phyloP scores from a whole-genome alignment of 1,284 basidiomycete genomes.

The Microbotryomycetes sp. region DNA sequence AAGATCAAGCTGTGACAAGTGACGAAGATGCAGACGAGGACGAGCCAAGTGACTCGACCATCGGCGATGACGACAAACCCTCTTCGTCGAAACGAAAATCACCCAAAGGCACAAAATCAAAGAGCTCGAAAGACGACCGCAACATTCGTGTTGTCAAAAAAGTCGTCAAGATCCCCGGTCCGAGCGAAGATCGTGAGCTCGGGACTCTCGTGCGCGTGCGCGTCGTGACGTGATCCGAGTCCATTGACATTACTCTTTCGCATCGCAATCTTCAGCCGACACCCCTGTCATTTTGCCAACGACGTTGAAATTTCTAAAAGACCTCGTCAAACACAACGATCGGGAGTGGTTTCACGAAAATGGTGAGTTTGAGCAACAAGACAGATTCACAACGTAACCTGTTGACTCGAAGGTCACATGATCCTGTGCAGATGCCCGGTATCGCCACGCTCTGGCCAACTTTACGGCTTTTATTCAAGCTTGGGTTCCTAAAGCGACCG shows the following conservation, averaged over 20 bases:
- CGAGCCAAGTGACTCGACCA: background rate
- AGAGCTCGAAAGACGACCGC: slow-evolving; percentile 20
- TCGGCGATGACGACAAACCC: slow-evolving; percentile 9
- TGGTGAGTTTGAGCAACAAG: slow-evolving; percentile 7
- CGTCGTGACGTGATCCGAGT: background rate
- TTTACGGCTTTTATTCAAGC: slow-evolving; percentile 39
- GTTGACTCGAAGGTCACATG: no score
- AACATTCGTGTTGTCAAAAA: slow-evolving; percentile 20
- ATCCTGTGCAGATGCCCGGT: slow-evolving; percentile 25
- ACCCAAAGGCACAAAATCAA: slow-evolving; percentile 15
- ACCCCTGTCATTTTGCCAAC: slow-evolving; percentile 34
- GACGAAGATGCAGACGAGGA: slow-evolving; percentile 11
- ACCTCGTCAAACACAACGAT: slow-evolving; percentile 38
- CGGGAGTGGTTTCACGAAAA: slow-evolving; percentile 37
- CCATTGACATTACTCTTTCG: background rate
- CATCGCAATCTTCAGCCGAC: slow-evolving; percentile 9
- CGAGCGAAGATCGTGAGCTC: slow-evolving; percentile 22
- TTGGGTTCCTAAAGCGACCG: slow-evolving; percentile 36
- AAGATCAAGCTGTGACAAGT: background rate
- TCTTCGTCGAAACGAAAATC: slow-evolving; percentile 4
- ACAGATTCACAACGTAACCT: background rate
- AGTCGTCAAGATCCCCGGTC: slow-evolving; percentile 17
- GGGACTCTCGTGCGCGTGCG: slow-evolving; percentile 10
- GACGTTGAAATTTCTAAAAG: slow-evolving; percentile 38
- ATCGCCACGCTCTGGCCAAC: slow-evolving; percentile 34